These are phyloP conservation scores for Firmiana major DNA, from an alignment of 345 rosid species.

Conservation along the genomic window DNA sequence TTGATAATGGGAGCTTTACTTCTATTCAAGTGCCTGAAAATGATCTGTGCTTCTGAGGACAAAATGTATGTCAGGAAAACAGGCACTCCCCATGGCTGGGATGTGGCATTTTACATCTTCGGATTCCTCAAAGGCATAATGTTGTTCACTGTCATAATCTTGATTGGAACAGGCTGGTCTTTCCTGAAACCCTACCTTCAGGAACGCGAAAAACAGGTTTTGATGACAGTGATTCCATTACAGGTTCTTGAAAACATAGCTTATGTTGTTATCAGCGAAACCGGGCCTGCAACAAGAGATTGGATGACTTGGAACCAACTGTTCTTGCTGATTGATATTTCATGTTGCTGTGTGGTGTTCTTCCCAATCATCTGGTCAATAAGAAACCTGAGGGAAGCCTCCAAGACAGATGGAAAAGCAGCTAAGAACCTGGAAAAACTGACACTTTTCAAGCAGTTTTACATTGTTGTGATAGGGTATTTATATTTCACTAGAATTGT, in stretches of 20 bases:
- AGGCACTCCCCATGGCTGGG: conserved; percentile 66
- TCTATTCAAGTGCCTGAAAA: conserved; percentile 41
- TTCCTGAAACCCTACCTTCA: conserved; percentile 52
- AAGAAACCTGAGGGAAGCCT: conserved; percentile 38
- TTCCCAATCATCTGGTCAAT: conserved; percentile 62
- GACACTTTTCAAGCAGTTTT: conserved; percentile 52
- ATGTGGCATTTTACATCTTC: conserved; percentile 48
- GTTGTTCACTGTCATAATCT: conserved; percentile 49
- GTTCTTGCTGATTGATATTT: conserved; percentile 41
- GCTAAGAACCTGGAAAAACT: conserved; percentile 42
- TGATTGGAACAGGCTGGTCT: conserved; percentile 63
- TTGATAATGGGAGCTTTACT: conserved; percentile 45
- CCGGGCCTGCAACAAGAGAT: conserved; percentile 48
- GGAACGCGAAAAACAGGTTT: conserved; percentile 48
- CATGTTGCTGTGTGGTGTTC: conserved; percentile 51
- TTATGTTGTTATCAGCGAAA: conserved; percentile 37
- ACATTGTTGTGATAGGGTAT: conserved; percentile 37
- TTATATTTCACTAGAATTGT: conserved; percentile 48
- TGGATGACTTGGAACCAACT: conserved; percentile 50
- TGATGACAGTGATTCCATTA: conserved; percentile 43
- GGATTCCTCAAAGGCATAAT: conserved; percentile 56
- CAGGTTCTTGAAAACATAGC: conserved; percentile 58
- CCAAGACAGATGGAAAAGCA: conserved; percentile 45
- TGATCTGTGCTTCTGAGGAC: conserved; percentile 51
- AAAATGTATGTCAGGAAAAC: conserved; percentile 31